Evolutionary conservation across 2,329 filamentous ascomycete genomes (phyloP), one percentile per base, ranked within the genome.

Genomic region (Pyrenophora seminiperda): DNA sequence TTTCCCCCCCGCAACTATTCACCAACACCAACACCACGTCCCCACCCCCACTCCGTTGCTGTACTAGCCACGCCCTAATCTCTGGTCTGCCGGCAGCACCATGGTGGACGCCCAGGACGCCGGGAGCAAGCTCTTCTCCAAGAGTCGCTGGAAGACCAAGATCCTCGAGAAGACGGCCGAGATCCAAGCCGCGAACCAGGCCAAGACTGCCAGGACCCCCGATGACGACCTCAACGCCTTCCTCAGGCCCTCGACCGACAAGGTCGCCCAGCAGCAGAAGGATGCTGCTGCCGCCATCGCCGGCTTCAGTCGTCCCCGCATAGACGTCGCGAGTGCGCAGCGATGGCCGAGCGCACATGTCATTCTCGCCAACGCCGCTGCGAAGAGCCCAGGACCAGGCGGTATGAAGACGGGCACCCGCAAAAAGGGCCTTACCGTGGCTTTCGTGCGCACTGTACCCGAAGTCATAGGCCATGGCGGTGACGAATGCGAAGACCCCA

Each of bases 401-500:
- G 73, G 75, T 57, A 54, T 72, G 62, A 59, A 70, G 56, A 68
- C 61, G 32, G 61, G 62, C 72, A 72, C 70, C 29, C 64, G 76
- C 62, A 77, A 81, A 66, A 89, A 90, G 72, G 88, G 88, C 7
- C 77, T 94, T 54, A 77, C 77, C 4, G 92, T 97, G 29, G 83
- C 80, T 47, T 97, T 97, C 65, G 82, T 81, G 43, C 84, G 89
- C 60, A 81, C 81, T 7, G 79, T 81, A 46, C 91, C 92, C 5
- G 88, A 91, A 38, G 75, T 96, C 54, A 97, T 97, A 66, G 93
- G 93, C 38, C 87, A 93, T 72, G 93, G 93, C 50, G 93, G 93
- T 27, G 93, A 97, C 66, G 91, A 96, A 71, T 87, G 88, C 46
- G 85, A 89, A 45, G 76, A 82, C 7, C 89, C 89, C 1, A 83